Evolutionary conservation across 1,284 basidiomycete genomes (phyloP).

Genomic region (Ganoderma lucidum): DNA sequence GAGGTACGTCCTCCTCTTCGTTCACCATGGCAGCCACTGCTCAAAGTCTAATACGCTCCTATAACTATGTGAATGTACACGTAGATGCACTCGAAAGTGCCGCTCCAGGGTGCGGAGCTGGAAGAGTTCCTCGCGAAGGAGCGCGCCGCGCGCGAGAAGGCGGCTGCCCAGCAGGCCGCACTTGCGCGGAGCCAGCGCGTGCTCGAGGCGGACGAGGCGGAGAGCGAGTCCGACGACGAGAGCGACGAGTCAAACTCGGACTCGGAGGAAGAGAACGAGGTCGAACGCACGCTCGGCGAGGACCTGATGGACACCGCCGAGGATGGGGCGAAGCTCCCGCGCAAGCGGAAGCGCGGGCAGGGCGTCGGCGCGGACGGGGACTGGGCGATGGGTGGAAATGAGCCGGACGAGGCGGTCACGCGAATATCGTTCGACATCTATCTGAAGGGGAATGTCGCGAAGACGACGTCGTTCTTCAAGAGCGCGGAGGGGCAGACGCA

Average conservation of each 20-base stretch:
- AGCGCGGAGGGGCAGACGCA: slow-evolving; percentile 70
- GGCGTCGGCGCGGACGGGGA: slow-evolving; percentile 54
- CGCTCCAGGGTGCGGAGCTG: slow-evolving; percentile 86
- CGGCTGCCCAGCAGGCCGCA: slow-evolving; percentile 88
- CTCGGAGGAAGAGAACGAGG: slow-evolving; percentile 72
- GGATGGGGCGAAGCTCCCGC: slow-evolving; percentile 31
- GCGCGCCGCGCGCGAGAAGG: slow-evolving; percentile 83
- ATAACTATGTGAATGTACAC: neutral
- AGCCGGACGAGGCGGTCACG: slow-evolving; percentile 75
- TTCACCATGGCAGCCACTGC: neutral
- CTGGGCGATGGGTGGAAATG: slow-evolving; percentile 67
- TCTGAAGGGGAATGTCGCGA: slow-evolving; percentile 91
- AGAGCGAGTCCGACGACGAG: slow-evolving; percentile 67
- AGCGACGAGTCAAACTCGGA: slow-evolving; percentile 67
- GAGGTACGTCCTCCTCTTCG: slow-evolving; percentile 54
- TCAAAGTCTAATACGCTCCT: neutral
- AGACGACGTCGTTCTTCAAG: slow-evolving; percentile 87
- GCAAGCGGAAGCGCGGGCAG: slow-evolving; percentile 54
- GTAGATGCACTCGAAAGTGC: slow-evolving; percentile 91
- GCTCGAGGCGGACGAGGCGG: slow-evolving; percentile 88
- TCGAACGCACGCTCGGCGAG: slow-evolving; percentile 64
- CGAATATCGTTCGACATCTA: slow-evolving; percentile 95
- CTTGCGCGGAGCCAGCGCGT: slow-evolving; percentile 86
- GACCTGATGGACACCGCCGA: slow-evolving; percentile 55
- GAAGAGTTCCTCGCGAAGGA: slow-evolving; percentile 85